phyloP scores from a whole-genome alignment of 2,329 filamentous ascomycete species.

The Aspergillus tamarii region DNA sequence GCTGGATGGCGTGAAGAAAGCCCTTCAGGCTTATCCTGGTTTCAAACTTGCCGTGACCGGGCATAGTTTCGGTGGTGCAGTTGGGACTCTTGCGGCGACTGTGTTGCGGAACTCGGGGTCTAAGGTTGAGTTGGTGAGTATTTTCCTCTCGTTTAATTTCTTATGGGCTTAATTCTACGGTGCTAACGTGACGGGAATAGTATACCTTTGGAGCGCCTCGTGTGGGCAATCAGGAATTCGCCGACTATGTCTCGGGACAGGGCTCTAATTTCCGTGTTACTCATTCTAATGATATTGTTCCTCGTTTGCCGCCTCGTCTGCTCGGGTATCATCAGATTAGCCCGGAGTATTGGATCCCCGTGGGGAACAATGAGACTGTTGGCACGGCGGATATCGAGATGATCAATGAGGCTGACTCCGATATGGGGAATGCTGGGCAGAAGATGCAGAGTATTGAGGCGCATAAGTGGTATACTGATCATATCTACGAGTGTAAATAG shows the following conservation, averaged over 20 bases:
- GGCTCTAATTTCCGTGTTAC: constrained; percentile 42
- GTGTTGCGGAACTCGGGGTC: constrained; percentile 48
- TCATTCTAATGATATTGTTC: constrained; percentile 43
- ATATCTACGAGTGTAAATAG: constrained; percentile 30
- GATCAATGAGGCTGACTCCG: constrained; percentile 36
- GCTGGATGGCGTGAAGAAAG: constrained; percentile 39
- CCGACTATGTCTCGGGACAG: constrained; percentile 43
- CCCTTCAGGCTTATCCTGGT: constrained; percentile 35
- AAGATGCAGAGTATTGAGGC: constrained; percentile 26
- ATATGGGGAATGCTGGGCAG: constrained; percentile 39
- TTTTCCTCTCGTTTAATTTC: not conserved
- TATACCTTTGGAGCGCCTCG: constrained; percentile 50
- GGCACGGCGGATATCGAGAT: constrained; percentile 36
- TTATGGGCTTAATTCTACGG: not conserved
- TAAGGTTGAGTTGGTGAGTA: constrained; percentile 47
- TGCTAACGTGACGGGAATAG: constrained; percentile 25
- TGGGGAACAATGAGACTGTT: constrained; percentile 30
- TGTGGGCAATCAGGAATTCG: constrained; percentile 43
- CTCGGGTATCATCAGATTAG: constrained; percentile 41
- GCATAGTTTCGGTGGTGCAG: constrained; percentile 55
- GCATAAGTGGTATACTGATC: constrained; percentile 39
- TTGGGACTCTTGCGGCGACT: constrained; percentile 53
- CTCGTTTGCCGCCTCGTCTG: constrained; percentile 39
- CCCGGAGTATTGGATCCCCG: constrained; percentile 48
- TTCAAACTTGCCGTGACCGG: constrained; percentile 53